phyloP scores from a whole-genome alignment of 2,329 filamentous ascomycete species.

The Sporothrix luriei region DNA sequence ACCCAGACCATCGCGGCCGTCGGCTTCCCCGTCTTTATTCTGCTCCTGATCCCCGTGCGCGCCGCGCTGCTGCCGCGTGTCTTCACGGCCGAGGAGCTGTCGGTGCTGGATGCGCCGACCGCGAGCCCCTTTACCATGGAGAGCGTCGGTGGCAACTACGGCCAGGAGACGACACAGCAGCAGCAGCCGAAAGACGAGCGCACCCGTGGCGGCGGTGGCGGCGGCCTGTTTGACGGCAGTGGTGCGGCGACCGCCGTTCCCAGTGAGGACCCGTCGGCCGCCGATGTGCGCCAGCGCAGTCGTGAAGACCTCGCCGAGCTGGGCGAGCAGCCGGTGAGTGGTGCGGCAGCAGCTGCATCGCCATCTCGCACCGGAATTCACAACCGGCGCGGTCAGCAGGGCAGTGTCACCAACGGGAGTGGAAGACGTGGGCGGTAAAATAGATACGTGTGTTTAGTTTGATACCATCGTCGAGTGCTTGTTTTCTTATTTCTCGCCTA shows the following conservation, averaged over 20 bases:
- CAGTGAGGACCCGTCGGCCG: conserved; percentile 23
- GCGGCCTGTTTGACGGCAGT: conserved; percentile 13
- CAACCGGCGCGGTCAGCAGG: conserved; percentile 31
- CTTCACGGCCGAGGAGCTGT: conserved; percentile 64
- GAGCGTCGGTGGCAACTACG: conserved; percentile 67
- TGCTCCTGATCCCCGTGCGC: conserved; percentile 67
- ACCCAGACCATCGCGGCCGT: conserved; percentile 80
- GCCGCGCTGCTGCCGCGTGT: conserved; percentile 64
- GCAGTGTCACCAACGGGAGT: conserved; percentile 1
- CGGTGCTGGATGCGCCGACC: conserved; percentile 69
- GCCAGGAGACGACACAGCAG: conserved; percentile 36
- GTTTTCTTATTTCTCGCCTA: neutral
- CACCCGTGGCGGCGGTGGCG: neutral
- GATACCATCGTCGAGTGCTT: neutral
- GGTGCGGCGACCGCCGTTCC: conserved; percentile 23
- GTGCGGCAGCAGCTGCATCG: neutral
- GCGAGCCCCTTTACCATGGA: conserved; percentile 77
- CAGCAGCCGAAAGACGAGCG: neutral
- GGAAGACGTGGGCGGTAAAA: conserved; percentile 1
- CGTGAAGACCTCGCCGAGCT: conserved; percentile 33
- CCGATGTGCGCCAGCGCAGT: conserved; percentile 20
- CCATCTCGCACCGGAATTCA: conserved; percentile 31
- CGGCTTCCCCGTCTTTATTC: conserved; percentile 75
- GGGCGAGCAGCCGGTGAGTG: conserved; percentile 27
- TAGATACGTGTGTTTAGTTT: neutral